A percentile compares a stretch with the other conserved stretches of the same genome.
Evolutionary conservation across 345 rosid species (phyloP).

Genomic region (Passiflora organensis): DNA sequence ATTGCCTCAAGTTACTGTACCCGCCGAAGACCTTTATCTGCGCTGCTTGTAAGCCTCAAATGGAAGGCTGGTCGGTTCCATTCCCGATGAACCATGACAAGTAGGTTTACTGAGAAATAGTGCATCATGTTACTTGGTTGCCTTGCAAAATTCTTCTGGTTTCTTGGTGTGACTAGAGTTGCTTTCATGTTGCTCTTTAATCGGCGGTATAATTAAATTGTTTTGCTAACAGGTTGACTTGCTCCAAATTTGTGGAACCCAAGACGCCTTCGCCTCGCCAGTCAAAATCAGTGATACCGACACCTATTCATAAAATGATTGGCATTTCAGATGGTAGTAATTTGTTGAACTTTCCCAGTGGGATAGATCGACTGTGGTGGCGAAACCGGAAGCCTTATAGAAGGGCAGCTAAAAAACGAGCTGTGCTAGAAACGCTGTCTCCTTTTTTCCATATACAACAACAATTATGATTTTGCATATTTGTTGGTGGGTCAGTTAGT

Average conservation of each 20-base stretch:
- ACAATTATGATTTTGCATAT: background rate
- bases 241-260: slow-evolving; percentile 40
- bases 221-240: slow-evolving; percentile 36
- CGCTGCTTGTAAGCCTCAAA: slow-evolving; percentile 64
- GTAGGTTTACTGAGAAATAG: slow-evolving; percentile 29
- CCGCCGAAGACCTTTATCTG: slow-evolving; percentile 51
- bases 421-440: slow-evolving; percentile 44
- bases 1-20: slow-evolving; percentile 51
- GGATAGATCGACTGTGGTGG: slow-evolving; percentile 54
- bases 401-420: slow-evolving; percentile 47
- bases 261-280: slow-evolving; percentile 49
- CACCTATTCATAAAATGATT: slow-evolving; percentile 10
- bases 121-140: background rate
- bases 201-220: too few relatives aligned
- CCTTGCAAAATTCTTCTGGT: background rate
- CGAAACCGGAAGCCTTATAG: slow-evolving; percentile 60
- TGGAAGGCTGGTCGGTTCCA: slow-evolving; percentile 15
- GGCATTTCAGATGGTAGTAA: slow-evolving; percentile 7
- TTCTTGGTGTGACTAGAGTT: too few relatives aligned
- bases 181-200: too few relatives aligned
- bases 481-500: background rate
- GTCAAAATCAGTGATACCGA: slow-evolving; percentile 17
- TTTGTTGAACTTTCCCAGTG: slow-evolving; percentile 10
- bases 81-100: slow-evolving; percentile 26
- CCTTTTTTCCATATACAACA: slow-evolving; percentile 37